Evolutionary conservation across 352 stramenopile species (phyloP).

Genomic region (Phytophthora sansomeana): DNA sequence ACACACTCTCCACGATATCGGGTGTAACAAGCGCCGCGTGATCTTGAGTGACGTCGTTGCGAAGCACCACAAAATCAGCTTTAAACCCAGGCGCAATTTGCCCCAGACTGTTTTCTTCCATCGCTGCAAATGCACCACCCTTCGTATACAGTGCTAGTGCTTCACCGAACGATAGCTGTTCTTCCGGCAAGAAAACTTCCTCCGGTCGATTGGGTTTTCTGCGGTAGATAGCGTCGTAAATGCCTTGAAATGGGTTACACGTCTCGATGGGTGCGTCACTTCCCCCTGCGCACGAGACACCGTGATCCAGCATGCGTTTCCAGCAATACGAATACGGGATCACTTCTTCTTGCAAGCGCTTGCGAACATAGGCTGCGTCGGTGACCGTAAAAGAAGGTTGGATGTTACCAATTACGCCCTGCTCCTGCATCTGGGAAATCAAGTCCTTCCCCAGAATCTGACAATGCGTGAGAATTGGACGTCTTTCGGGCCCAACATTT

Average conservation of each 20-base stretch:
- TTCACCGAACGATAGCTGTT: constrained; percentile 77
- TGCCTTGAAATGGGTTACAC: constrained; percentile 88
- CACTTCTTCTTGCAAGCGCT: constrained; percentile 68
- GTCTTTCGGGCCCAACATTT: constrained; percentile 50
- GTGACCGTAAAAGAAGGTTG: constrained; percentile 91
- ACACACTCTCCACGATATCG: constrained; percentile 74
- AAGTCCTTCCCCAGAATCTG: constrained; percentile 86
- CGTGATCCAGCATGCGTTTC: constrained; percentile 81
- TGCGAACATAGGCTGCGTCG: constrained; percentile 81
- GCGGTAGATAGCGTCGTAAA: constrained; percentile 90
- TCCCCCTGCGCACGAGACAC: constrained; percentile 81
- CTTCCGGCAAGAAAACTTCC: constrained; percentile 67
- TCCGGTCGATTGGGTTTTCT: constrained; percentile 54
- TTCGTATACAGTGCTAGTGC: constrained; percentile 87
- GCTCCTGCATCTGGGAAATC: constrained; percentile 70
- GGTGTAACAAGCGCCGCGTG: constrained; percentile 48
- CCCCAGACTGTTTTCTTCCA: constrained; percentile 62
- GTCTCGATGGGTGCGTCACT: constrained; percentile 90
- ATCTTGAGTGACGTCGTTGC: constrained; percentile 56
- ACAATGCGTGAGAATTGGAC: constrained; percentile 92
- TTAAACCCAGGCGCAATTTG: constrained; percentile 58
- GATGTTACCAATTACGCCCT: constrained; percentile 89
- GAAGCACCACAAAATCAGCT: constrained; percentile 82
- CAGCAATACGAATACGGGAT: constrained; percentile 85
- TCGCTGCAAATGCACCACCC: constrained; percentile 71